Evolutionary conservation across 306 rosid species (phyloP), one percentile per base, ranked within the genome.

Genomic region (Trifolium dubium): DNA sequence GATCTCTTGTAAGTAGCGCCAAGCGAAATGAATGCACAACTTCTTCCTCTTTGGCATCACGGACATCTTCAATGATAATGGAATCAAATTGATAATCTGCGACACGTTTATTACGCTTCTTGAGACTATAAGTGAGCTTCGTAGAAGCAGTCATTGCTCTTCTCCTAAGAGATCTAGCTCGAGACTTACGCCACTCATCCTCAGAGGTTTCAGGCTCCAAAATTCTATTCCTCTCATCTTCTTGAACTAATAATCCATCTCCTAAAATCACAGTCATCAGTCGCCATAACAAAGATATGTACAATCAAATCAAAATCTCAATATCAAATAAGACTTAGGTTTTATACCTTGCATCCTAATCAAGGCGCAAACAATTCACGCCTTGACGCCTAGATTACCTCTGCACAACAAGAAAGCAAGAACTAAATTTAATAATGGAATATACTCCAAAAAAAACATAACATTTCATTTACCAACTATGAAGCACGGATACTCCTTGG

Each of bases 31-130:
- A 74, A 83, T 87, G 79, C 28, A 94, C 99, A 10, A 93, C 89
- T 81, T 84, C 81, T 75, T 89, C 99, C 90, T 94, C 99, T 58
- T 82, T 83, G 5, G 99, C 89, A 64, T 94, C 99, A 15, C 99
- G 88, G n/a, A 92, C 86, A 75, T 94, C 97, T 77, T 92, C 87
- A n/a, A 88, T 86, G 70, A 89, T 81, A 76, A 94, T 73, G 55
- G 86, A 81, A 10, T 90, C 67, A 69, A 77, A 85, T n/a, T 84
- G 89, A 76, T 87, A 90, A 85, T 94, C 83, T 1, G 92, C 85
- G 8, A 89, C 92, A 23, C 91, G 89, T 10, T 83, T 89, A 56
- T 85, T 84, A 40, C 93, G 89, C 82, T 80, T 94, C 74, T 84
- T 83, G n/a, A 92, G 89, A 74, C 83, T 80, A 66, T 79, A 67